Conservation (phyloP, 805 yeast species). For the Spathaspora boniae region DNA sequence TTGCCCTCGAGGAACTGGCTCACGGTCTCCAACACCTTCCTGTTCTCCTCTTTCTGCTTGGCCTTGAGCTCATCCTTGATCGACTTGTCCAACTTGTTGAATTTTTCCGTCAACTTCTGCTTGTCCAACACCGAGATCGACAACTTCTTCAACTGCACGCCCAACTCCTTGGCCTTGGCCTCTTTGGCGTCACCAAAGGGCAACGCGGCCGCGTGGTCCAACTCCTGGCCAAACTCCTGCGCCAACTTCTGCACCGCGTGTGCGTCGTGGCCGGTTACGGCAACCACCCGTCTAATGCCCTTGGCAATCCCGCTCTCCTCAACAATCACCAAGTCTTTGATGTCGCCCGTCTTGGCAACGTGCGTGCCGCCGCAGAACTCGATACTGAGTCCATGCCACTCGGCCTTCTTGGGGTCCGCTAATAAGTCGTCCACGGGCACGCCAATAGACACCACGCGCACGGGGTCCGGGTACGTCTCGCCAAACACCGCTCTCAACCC, state of each 20-base stretch:
- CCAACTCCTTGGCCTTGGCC: conserved; percentile 73
- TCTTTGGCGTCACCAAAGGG: conserved; percentile 79
- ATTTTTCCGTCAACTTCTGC: conserved; percentile 68
- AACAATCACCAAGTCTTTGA: conserved; percentile 80
- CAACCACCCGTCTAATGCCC: conserved; percentile 97
- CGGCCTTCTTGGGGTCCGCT: conserved; percentile 60
- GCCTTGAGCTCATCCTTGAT: conserved; percentile 85
- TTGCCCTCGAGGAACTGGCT: conserved; percentile 57
- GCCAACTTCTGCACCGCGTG: conserved; percentile 87
- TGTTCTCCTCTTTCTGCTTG: conserved; percentile 83
- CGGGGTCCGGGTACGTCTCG: conserved; percentile 98
- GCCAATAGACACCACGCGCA: conserved; percentile 95
- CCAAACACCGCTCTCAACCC: conserved; percentile 98
- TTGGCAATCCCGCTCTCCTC: conserved; percentile 98
- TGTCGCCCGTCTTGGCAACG: conserved; percentile 87
- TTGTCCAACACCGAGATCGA: conserved; percentile 80
- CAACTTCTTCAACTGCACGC: conserved; percentile 79
- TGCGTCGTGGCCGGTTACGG: conserved; percentile 91
- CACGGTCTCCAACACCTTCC: conserved; percentile 75
- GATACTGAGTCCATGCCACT: conserved; percentile 77
- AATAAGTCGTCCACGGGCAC: conserved; percentile 80
- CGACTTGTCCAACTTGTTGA: conserved; percentile 75
- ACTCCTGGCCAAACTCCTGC: conserved; percentile 57
- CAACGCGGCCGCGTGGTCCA: conserved; percentile 58
- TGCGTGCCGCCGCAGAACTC: conserved; percentile 99